Evolutionary conservation across 148 eudicot species (phyloP).

Genomic region (Cornus kousa): DNA sequence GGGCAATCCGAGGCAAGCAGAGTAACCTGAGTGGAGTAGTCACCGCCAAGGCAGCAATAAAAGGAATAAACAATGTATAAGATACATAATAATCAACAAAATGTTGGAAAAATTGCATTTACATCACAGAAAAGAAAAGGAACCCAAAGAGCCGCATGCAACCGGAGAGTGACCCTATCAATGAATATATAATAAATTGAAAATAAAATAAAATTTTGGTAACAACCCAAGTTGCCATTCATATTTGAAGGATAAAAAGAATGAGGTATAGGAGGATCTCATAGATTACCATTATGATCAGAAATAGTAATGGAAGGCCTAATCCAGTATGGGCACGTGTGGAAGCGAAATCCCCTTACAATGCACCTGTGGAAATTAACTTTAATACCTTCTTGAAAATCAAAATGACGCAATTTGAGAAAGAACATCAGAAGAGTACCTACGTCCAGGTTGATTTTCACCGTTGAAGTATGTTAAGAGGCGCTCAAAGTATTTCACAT

Average conservation of each 20-base stretch:
- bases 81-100: not conserved
- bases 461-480: constrained; percentile 56
- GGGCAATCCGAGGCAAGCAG: too few relatives aligned
- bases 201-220: not conserved
- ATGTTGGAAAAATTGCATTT: not conserved
- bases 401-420: constrained; percentile 14
- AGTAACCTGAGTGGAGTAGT: too few relatives aligned
- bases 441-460: constrained; percentile 67
- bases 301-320: constrained; percentile 91
- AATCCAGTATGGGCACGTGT: constrained; percentile 90
- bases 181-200: not conserved
- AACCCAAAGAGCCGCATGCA: not conserved
- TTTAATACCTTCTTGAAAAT: constrained; percentile 20
- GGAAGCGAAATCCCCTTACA: constrained; percentile 94
- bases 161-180: not conserved
- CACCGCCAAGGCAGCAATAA: too few relatives aligned
- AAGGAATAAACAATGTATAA: too few relatives aligned
- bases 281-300: constrained; percentile 65
- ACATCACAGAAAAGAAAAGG: constrained; percentile 3
- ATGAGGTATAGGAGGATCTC: not conserved
- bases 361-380: constrained; percentile 68
- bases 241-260: constrained; percentile 3
- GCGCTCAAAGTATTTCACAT: constrained; percentile 87
- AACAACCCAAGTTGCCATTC: not conserved
- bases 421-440: constrained; percentile 45